These are phyloP conservation scores for Xylaria sp. DNA, from an alignment of 2,329 filamentous ascomycete species.

Conservation along the genomic window DNA sequence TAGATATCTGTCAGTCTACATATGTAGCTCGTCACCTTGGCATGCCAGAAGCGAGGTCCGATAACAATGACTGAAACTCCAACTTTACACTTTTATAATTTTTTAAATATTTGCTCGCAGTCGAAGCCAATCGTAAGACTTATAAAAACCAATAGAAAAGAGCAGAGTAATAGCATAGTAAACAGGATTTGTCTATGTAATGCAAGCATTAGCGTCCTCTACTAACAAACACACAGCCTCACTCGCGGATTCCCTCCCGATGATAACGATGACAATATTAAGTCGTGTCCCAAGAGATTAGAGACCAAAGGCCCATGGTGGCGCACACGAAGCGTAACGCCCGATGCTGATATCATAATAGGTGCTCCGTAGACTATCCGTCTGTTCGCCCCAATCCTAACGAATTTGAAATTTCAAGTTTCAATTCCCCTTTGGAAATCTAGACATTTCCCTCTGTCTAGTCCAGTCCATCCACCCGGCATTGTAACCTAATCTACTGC, in stretches of 20 bases:
- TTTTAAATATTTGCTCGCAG: too few relatives aligned
- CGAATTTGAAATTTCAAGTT: not conserved
- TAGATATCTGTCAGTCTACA: not conserved
- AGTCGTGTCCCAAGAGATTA: not conserved
- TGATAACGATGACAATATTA: not conserved
- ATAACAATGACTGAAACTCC: not conserved
- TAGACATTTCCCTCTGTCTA: not conserved
- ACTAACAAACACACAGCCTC: not conserved
- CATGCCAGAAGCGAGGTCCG: not conserved
- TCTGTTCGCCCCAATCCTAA: not conserved
- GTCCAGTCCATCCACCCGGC: not conserved
- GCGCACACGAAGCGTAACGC: slow-evolving; percentile 4
- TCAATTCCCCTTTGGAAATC: not conserved
- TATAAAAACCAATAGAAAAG: not conserved
- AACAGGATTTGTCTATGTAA: not conserved
- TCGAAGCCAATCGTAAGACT: too few relatives aligned
- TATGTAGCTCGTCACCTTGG: not conserved
- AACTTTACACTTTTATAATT: not conserved
- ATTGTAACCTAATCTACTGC: not conserved
- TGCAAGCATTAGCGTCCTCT: not conserved
- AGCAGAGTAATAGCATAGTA: not conserved
- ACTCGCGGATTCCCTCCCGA: not conserved
- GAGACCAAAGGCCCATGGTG: not conserved
- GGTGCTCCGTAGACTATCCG: not conserved
- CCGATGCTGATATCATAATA: not conserved